Base-by-base conservation (phyloP, 75 land plant genomes). In the Sequoiadendron giganteum region DNA sequence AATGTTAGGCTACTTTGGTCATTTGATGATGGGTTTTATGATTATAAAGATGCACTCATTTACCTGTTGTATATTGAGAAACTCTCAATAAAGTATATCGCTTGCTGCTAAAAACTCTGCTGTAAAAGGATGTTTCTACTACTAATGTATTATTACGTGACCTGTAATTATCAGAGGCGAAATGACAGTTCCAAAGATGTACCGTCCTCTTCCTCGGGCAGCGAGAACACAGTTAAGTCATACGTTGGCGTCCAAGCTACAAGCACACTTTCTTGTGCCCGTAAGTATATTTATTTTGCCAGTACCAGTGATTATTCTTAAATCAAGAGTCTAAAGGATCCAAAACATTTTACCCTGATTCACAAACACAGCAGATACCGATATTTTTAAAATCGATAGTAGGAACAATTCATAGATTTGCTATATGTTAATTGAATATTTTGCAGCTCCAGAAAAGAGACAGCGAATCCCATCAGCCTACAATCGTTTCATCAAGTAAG, bases 381-480 rank as follows among this genome's bases (percentile, higher is more conserved):
- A 58, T 58, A 2, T 65, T 65, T 65, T 30, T 65, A 25, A 65
- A 19, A 65, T 5, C 25, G 68, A 56, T 25, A 21, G 25, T 21
- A 5, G n/a, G 28, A 21, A 61, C 28, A 21, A 19, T 56, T 56
- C 3, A 5, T 21, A 19, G 7, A 52, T 52, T 13, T 52, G 14
- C 14, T 52, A 11, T 14, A 1, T 52, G 55, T 13, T 13, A 3
- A 13, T 52, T 52, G 55, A 52, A 11, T 14, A 19, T 28, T 25
- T 47, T 88, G 83, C 93, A 94, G 95, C 93, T 3, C 94, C 94
- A n/a, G 95, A 94, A 87, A 94, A 94, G 86, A 89, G 92, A 77
- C 95, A 94, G 65, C 90, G 95, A 1, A 91, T 94, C 72, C 94
- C 95, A 16, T 94, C 95, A 43, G 95, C 94, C 21, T 94, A 94